These are phyloP conservation scores for Umbelopsis vinacea DNA, from an alignment of 192 early-diverging fungal genomes.

Conservation along the genomic window DNA sequence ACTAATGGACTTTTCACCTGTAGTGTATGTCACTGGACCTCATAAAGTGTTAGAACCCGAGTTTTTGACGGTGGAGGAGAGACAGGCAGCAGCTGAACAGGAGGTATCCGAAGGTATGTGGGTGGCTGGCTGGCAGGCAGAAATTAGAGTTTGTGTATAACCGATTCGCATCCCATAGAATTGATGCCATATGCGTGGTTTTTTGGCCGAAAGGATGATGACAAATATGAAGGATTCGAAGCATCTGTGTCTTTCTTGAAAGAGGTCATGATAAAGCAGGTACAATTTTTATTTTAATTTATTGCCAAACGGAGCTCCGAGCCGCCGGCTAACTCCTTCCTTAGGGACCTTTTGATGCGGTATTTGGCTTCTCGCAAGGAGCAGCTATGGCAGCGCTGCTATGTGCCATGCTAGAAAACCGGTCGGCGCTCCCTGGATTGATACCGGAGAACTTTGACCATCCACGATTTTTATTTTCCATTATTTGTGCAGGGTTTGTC, in stretches of 20 bases:
- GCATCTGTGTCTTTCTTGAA: conserved; percentile 46
- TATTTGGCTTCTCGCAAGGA: conserved; percentile 62
- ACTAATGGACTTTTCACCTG: not conserved
- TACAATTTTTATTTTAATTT: not conserved
- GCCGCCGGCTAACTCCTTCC: too few relatives aligned
- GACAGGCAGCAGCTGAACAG: conserved; percentile 39
- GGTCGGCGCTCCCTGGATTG: conserved; percentile 12
- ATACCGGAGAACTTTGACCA: conserved; percentile 44
- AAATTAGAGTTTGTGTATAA: too few relatives aligned
- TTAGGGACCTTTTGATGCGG: conserved; percentile 60
- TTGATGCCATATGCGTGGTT: conserved; percentile 23
- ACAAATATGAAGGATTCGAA: conserved; percentile 46
- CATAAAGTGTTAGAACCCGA: conserved; percentile 51
- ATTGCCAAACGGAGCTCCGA: too few relatives aligned
- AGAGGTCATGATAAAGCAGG: conserved; percentile 49
- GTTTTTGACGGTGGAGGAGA: conserved; percentile 44
- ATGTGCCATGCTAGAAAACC: conserved; percentile 45
- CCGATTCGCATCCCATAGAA: not conserved
- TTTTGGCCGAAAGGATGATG: conserved; percentile 22
- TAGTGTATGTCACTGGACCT: conserved; percentile 59
- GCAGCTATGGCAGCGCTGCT: conserved; percentile 54
- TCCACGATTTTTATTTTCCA: conserved; percentile 48
- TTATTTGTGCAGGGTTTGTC: conserved; percentile 53
- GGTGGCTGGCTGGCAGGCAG: too few relatives aligned
- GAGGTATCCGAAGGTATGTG: conserved; percentile 47